Conservation (phyloP, 768 basidiomycete species). For the Termitomyces sp. region DNA sequence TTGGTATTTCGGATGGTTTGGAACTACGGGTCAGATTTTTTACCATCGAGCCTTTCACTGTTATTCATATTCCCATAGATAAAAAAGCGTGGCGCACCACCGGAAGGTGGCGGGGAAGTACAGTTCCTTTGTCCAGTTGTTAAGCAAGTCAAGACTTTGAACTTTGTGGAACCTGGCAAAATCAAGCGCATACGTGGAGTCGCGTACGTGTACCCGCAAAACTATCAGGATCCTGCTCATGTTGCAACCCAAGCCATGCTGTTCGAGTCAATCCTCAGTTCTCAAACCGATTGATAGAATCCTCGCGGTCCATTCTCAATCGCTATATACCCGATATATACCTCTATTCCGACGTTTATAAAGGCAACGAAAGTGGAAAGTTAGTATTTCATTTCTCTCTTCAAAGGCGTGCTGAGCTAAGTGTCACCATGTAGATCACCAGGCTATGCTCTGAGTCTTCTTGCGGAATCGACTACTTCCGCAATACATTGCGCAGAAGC, state of each 20-base stretch:
- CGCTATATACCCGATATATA: slow-evolving; percentile 98
- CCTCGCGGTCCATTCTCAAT: slow-evolving; percentile 89
- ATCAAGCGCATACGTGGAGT: slow-evolving; percentile 95
- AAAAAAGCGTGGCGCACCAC: slow-evolving; percentile 90
- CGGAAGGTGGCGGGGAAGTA: slow-evolving; percentile 89
- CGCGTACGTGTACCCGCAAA: slow-evolving; percentile 57
- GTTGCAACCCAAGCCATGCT: slow-evolving; percentile 62
- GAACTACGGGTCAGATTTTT: slow-evolving; percentile 69
- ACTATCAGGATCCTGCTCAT: not conserved
- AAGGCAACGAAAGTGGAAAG: slow-evolving; percentile 97
- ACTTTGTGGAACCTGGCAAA: slow-evolving; percentile 89
- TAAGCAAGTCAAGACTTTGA: slow-evolving; percentile 87
- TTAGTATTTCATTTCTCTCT: slow-evolving; percentile 36
- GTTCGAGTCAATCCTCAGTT: slow-evolving; percentile 97
- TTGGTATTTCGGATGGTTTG: slow-evolving; percentile 86
- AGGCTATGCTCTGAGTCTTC: slow-evolving; percentile 87
- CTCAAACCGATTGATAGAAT: slow-evolving; percentile 96
- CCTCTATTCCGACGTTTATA: slow-evolving; percentile 97
- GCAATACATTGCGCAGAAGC: slow-evolving; percentile 87
- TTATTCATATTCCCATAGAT: slow-evolving; percentile 51
- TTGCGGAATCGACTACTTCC: slow-evolving; percentile 91
- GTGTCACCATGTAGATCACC: slow-evolving; percentile 65
- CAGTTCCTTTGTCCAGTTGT: slow-evolving; percentile 93
- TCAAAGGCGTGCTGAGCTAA: not conserved
- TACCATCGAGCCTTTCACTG: not conserved